Evolutionary conservation across 1,284 basidiomycete species (phyloP), one percentile per base, ranked within the genome.

Genomic region (Neolentinus lepideus): DNA sequence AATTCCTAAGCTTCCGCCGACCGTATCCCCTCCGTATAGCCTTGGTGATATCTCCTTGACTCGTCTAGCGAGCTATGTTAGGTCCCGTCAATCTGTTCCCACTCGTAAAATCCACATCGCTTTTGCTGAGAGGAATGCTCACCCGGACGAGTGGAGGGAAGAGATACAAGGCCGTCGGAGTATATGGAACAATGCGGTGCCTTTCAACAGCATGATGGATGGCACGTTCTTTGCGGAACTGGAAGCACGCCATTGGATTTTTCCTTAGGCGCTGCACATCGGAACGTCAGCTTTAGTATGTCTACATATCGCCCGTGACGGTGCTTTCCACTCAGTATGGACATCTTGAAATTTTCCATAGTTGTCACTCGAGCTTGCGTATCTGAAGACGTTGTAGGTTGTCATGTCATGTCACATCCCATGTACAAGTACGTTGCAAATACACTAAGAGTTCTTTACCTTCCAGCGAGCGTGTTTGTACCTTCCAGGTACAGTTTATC

Each of bases 381-480:
- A n/a, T n/a, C n/a, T n/a, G n/a, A n/a, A n/a, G n/a, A n/a, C n/a
- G n/a, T n/a, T n/a, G n/a, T n/a, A n/a, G n/a, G n/a, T n/a, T n/a
- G n/a, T n/a, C n/a, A n/a, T n/a, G n/a, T n/a, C n/a, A n/a, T n/a
- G n/a, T n/a, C n/a, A n/a, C n/a, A n/a, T n/a, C 29, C 29, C 29
- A 12, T 31, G 29, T 31, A 31, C 6, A 31, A 31, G 4, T n/a
- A n/a, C 29, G 12, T 4, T 31, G 29, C 29, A 31, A 6, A 31
- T 31, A 12, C 29, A 12, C 4, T 4, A 38, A 38, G 53, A 24
- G 16, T 10, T 21, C 55, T 71, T 52, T 57, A 82, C 86, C 85
- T 90, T 66, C 93, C 93, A 2, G 93, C 93, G 51, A 96, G 82
- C 0, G 92, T 95, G 57, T 85, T 78, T 0, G 92, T 94, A 35